These are phyloP conservation scores for Trichoderma reesei DNA, from an alignment of 495 filamentous ascomycete genomes.

Conservation along the genomic window DNA sequence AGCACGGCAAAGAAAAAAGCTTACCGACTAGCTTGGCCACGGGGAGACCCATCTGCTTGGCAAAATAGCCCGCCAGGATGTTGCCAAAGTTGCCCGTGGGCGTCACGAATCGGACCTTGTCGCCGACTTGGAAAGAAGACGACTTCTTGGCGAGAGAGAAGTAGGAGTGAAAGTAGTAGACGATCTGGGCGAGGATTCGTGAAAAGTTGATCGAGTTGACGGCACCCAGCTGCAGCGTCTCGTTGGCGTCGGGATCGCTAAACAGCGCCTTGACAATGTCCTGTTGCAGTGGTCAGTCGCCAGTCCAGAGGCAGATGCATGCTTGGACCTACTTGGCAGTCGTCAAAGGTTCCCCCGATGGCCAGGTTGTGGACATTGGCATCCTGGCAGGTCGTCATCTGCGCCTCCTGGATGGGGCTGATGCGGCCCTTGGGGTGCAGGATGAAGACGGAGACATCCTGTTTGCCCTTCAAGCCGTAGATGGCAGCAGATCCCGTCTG, in stretches of 20 bases:
- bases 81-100: conserved; percentile 97
- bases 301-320: neutral
- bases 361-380: conserved; percentile 82
- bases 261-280: conserved; percentile 93
- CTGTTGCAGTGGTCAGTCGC: conserved; percentile 22
- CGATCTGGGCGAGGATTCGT: conserved; percentile 85
- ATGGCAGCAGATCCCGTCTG: conserved; percentile 85
- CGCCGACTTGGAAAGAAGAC: conserved; percentile 37
- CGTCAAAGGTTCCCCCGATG: conserved; percentile 83
- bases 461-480: conserved; percentile 93
- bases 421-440: conserved; percentile 76
- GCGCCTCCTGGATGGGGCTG: conserved; percentile 79
- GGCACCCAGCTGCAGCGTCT: conserved; percentile 64
- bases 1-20: conserved; percentile 67
- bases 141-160: conserved; percentile 57
- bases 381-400: conserved; percentile 89
- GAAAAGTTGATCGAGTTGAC: conserved; percentile 90
- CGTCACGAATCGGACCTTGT: conserved; percentile 67
- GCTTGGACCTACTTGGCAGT: conserved; percentile 59
- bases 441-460: conserved; percentile 88
- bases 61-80: conserved; percentile 87
- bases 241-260: conserved; percentile 64
- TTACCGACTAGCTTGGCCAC: conserved; percentile 53
- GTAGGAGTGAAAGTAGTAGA: conserved; percentile 88
- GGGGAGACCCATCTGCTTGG: conserved; percentile 82